Percentiles rank a stretch among this genome's conserved stretches.
Conservation (phyloP, 2,329 filamentous ascomycete genomes). For the Fusarium chlamydosporum region DNA sequence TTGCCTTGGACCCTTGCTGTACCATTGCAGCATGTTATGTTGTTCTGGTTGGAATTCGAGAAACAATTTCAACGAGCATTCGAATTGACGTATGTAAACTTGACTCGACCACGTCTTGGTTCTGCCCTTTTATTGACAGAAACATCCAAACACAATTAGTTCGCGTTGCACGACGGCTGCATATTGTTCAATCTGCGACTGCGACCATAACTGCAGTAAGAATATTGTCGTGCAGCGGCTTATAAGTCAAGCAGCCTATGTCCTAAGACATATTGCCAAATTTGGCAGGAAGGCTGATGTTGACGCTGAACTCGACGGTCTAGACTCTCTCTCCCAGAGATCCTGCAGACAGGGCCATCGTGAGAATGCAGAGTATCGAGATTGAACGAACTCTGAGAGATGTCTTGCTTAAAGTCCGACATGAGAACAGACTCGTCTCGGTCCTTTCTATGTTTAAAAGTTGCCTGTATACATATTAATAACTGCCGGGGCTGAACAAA, state of each 20-base stretch:
- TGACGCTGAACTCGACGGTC: slow-evolving; percentile 40
- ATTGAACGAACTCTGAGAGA: slow-evolving; percentile 5
- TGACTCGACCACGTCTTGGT: not conserved
- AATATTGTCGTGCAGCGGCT: slow-evolving; percentile 44
- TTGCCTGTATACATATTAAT: not conserved
- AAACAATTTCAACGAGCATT: not conserved
- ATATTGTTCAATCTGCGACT: slow-evolving; percentile 35
- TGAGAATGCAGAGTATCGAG: slow-evolving; percentile 30
- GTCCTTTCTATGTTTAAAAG: not conserved
- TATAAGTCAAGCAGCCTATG: slow-evolving; percentile 34
- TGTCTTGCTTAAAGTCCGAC: not conserved
- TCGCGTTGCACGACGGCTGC: slow-evolving; percentile 13
- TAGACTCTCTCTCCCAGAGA: slow-evolving; percentile 35
- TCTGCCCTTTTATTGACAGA: not conserved
- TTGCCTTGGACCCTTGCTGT: slow-evolving; percentile 31
- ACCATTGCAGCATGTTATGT: slow-evolving; percentile 18
- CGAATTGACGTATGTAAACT: not conserved
- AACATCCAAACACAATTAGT: not conserved
- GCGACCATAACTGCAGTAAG: slow-evolving; percentile 42
- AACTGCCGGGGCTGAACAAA: slow-evolving; percentile 8
- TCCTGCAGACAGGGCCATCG: slow-evolving; percentile 14
- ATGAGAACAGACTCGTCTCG: slow-evolving; percentile 1
- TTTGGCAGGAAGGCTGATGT: slow-evolving; percentile 43
- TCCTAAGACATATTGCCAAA: slow-evolving; percentile 39
- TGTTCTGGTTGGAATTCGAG: not conserved